Percentiles rank a stretch among this genome's conserved stretches.
Evolutionary conservation across 495 filamentous ascomycete species (phyloP).

Genomic region (Aspergillus hancockii): DNA sequence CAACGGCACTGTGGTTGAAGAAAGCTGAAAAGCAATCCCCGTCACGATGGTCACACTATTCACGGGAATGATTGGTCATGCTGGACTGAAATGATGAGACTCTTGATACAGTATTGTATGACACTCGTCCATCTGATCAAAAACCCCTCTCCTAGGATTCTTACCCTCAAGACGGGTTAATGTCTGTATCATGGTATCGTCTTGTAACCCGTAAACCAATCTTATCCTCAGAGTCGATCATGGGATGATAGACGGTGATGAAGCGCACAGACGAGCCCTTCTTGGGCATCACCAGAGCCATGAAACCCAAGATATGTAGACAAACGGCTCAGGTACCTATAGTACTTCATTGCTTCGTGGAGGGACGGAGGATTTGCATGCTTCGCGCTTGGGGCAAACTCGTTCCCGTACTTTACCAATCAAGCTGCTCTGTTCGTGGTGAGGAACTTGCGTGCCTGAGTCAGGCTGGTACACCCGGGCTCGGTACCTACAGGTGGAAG

Average conservation of each 20-base stretch:
- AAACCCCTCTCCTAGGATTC: slow-evolving; percentile 14
- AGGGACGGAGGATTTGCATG: background rate
- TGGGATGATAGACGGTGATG: slow-evolving; percentile 24
- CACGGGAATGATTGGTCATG: slow-evolving; percentile 25
- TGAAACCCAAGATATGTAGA: slow-evolving; percentile 5
- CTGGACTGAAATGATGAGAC: slow-evolving; percentile 9
- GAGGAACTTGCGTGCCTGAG: slow-evolving; percentile 12
- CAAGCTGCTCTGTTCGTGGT: slow-evolving; percentile 8
- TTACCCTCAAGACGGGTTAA: background rate
- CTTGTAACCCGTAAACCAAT: slow-evolving; percentile 11
- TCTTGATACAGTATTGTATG: slow-evolving; percentile 21
- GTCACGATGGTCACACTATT: slow-evolving; percentile 23
- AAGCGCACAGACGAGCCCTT: slow-evolving; percentile 23
- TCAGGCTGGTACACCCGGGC: slow-evolving; percentile 8
- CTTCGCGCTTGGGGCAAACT: background rate
- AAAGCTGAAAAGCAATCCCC: background rate
- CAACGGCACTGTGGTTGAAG: background rate
- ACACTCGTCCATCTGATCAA: slow-evolving; percentile 32
- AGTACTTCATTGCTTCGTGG: background rate
- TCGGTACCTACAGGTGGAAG: background rate
- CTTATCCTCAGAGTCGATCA: slow-evolving; percentile 24
- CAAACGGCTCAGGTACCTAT: slow-evolving; percentile 13
- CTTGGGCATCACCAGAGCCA: slow-evolving; percentile 24
- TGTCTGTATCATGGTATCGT: slow-evolving; percentile 15
- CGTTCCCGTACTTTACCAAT: slow-evolving; percentile 10